A percentile compares a stretch with the other conserved stretches of the same genome.
Conservation (phyloP, 148 eudicot species). For the Amaranthus hypochondriacus region DNA sequence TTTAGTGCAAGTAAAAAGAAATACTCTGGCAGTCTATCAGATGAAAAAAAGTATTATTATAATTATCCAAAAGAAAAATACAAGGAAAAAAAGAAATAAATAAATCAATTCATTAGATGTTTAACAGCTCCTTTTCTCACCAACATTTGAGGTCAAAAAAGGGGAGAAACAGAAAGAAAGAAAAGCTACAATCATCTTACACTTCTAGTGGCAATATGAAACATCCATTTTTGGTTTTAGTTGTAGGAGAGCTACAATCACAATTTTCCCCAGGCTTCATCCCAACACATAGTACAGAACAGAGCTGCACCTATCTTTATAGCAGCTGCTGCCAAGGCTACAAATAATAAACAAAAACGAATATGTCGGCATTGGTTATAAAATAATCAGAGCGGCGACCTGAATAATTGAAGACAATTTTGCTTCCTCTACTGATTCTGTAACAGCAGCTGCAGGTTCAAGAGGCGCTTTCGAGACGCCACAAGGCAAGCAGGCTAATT, state of each 20-base stretch:
- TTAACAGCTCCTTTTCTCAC: slow-evolving; percentile 30
- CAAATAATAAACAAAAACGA: slow-evolving; percentile 27
- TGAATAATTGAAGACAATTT: slow-evolving; percentile 11
- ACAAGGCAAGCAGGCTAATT: slow-evolving; percentile 8
- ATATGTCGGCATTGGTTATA: slow-evolving; percentile 22
- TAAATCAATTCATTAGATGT: slow-evolving; percentile 43
- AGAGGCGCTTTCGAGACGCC: slow-evolving; percentile 24
- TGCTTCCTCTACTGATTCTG: slow-evolving; percentile 12
- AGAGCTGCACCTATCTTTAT: slow-evolving; percentile 28
- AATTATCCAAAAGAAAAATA: slow-evolving; percentile 3
- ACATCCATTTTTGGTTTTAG: slow-evolving; percentile 17
- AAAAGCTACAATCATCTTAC: slow-evolving; percentile 32
- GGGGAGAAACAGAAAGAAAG: slow-evolving; percentile 1
- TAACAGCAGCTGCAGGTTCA: slow-evolving; percentile 26
- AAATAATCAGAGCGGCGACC: slow-evolving; percentile 28
- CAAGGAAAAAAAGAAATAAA: slow-evolving; percentile 24
- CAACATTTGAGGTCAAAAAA: slow-evolving; percentile 23
- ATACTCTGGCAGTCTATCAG: neutral
- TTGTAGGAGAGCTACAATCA: slow-evolving; percentile 32
- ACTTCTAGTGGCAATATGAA: slow-evolving; percentile 37
- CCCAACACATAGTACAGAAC: slow-evolving; percentile 24
- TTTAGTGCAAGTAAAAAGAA: too few relatives aligned
- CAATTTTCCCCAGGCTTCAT: slow-evolving; percentile 22
- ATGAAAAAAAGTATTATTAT: slow-evolving; percentile 12
- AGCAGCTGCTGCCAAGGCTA: slow-evolving; percentile 26